Evolutionary conservation across 495 filamentous ascomycete species (phyloP).

Genomic region (Daldinia concentrica): DNA sequence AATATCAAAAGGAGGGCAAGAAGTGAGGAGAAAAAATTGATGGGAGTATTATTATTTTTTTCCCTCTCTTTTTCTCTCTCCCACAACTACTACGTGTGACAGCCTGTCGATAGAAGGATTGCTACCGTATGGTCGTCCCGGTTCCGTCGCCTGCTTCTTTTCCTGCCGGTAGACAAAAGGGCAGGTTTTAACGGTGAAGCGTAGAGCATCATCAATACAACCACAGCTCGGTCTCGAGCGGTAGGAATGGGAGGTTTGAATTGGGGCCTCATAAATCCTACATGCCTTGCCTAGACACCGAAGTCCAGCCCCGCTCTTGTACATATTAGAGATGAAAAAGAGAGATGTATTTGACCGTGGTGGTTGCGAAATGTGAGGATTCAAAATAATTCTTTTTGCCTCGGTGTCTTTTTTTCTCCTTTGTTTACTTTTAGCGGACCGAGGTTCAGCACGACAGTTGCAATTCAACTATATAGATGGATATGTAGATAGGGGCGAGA

Average conservation of each 20-base stretch:
- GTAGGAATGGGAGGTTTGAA: conserved; percentile 23
- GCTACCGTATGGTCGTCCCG: not conserved
- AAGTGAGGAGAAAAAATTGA: conserved; percentile 28
- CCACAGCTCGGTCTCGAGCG: conserved; percentile 18
- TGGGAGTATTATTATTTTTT: not conserved
- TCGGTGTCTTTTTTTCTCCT: conserved; percentile 15
- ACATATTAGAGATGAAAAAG: conserved; percentile 3
- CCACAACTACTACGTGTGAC: conserved; percentile 17
- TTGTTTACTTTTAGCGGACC: not conserved
- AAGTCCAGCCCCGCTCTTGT: conserved; percentile 23
- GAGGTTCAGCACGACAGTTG: conserved; percentile 6
- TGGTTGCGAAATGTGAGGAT: conserved; percentile 9
- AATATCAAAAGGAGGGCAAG: not conserved
- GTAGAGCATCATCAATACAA: conserved; percentile 7
- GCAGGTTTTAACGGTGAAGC: conserved; percentile 26
- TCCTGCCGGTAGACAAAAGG: conserved; percentile 11
- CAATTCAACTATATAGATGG: conserved; percentile 13
- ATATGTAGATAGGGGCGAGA: conserved; percentile 16
- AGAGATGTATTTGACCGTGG: conserved; percentile 9
- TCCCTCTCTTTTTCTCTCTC: not conserved
- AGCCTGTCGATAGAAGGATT: conserved; percentile 1
- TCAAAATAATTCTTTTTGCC: not conserved
- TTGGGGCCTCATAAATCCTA: conserved; percentile 33
- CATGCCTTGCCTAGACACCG: conserved; percentile 24
- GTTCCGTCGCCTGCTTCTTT: not conserved